Base-by-base conservation (phyloP, 2,329 filamentous ascomycete species). In the Microdochium trichocladiopsis region DNA sequence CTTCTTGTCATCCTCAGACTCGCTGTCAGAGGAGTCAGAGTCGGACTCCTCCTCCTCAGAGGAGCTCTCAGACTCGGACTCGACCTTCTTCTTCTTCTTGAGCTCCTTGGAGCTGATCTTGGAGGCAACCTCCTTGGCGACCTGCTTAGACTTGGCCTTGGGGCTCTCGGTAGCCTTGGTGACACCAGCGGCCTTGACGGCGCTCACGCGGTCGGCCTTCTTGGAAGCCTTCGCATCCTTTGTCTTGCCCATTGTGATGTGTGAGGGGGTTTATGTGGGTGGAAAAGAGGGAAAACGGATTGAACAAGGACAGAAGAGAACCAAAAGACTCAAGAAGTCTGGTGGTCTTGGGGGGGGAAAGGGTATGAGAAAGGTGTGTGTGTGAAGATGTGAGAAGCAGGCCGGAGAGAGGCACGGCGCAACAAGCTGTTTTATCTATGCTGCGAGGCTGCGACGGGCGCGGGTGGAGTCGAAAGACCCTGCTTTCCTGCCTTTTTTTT, bases 111-210 rank as follows among this genome's bases (percentile, higher is more conserved):
- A 52, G 24, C 61, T 50, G 23, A 69, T 73, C 70, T 82, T 81
- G 60, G 73, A 67, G 53, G 78, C 73, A 47, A 72, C 65, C 55
- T 77, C 73, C 78, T 88, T 87, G 61, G 83, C 83, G 53, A 81
- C 66, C 58, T 83, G 76, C 77, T 87, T 87, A 62, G 82, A 78
- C 75, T 87, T 87, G 55, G 77, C 72, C 72, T 83, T 86, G 65
- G 83, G 71, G 58, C 78, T 79, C 68, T 86, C 77, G 56, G 80
- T 75, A 51, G 83, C 67, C 77, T 90, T 91, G 73, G 79, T 80
- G 63, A 88, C 77, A 58, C 80, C 80, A 60, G 77, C 83, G 61
- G 77, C 78, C 77, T 88, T 89, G 70, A 84, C 82, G 60, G 72
- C 66, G 63, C 72, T 69, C 61, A 76, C 65, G 56, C 73, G 66